A percentile compares a stretch with the other conserved stretches of the same genome.
phyloP scores from a whole-genome alignment of 2,329 filamentous ascomycete genomes.

The Monosporascus cannonballus region DNA sequence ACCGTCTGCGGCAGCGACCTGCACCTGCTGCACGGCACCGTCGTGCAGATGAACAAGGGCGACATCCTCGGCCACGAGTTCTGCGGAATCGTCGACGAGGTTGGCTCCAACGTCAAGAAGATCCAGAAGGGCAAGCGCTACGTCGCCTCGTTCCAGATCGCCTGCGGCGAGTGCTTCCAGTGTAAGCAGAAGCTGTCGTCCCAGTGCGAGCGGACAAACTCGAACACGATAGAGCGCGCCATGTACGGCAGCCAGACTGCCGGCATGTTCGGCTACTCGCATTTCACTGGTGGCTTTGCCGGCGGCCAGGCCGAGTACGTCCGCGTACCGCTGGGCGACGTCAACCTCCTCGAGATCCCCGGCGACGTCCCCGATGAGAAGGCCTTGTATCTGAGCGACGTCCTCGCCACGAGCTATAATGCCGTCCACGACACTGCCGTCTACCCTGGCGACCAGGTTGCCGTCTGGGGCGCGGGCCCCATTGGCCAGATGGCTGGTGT shows the following conservation, averaged over 20 bases:
- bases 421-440: conserved; percentile 78
- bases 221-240: conserved; percentile 61
- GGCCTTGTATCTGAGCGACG: conserved; percentile 74
- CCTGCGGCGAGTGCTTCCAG: conserved; percentile 65
- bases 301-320: conserved; percentile 86
- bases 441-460: conserved; percentile 69
- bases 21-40: conserved; percentile 48
- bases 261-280: conserved; percentile 67
- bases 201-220: conserved; percentile 74
- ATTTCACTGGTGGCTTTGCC: conserved; percentile 81
- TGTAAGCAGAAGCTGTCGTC: conserved; percentile 74
- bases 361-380: conserved; percentile 80
- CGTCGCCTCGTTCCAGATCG: conserved; percentile 83
- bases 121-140: conserved; percentile 61
- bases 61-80: conserved; percentile 64
- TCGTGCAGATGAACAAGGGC: conserved; percentile 55
- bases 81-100: conserved; percentile 47
- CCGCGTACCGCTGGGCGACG: conserved; percentile 71
- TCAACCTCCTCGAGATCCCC: conserved; percentile 75
- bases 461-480: conserved; percentile 79
- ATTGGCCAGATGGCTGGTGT: conserved; percentile 80
- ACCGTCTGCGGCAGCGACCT: conserved; percentile 55
- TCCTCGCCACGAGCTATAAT: conserved; percentile 74
- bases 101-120: conserved; percentile 49
- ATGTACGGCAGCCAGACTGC: conserved; percentile 77